Evolutionary conservation across 306 rosid species (phyloP).

Genomic region (Luffa acutangula): DNA sequence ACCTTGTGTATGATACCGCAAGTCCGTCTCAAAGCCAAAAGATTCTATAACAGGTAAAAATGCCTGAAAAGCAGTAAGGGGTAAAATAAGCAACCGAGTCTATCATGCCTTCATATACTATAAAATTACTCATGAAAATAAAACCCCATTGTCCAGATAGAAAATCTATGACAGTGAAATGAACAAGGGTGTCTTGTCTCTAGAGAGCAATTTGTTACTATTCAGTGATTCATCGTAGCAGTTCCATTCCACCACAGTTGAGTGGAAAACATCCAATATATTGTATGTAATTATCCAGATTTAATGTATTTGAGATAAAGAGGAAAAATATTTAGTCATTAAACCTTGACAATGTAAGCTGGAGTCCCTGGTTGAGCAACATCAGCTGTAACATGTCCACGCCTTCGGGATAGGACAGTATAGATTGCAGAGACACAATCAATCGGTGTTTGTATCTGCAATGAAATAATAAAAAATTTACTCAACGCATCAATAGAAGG

Average conservation of each 20-base stretch:
- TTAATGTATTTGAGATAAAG: neutral
- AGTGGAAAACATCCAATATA: neutral
- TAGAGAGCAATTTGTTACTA: neutral
- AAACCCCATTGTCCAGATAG: neutral
- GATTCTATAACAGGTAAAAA: constrained; percentile 94
- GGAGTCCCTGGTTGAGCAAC: constrained; percentile 99
- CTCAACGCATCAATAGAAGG: constrained; percentile 5
- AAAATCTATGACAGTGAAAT: neutral
- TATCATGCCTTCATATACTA: neutral
- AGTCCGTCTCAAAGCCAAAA: constrained; percentile 92
- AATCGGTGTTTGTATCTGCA: constrained; percentile 92
- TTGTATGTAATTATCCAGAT: neutral
- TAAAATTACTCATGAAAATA: neutral
- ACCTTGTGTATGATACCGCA: constrained; percentile 97
- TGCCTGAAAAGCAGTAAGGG: constrained; percentile 43
- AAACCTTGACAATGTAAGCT: constrained; percentile 78
- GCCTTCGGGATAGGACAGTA: constrained; percentile 93
- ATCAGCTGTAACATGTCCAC: constrained; percentile 98
- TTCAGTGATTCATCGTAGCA: neutral
- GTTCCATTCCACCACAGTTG: neutral
- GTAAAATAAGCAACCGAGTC: neutral
- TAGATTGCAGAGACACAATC: constrained; percentile 98
- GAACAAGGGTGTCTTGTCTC: neutral
- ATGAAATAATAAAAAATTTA: constrained; percentile 19
- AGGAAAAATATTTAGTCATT: constrained; percentile 14